Percentiles rank a stretch among this genome's conserved stretches.
Evolutionary conservation across 257 asterid genomes (phyloP).

Genomic region (Buddleja alternifolia): DNA sequence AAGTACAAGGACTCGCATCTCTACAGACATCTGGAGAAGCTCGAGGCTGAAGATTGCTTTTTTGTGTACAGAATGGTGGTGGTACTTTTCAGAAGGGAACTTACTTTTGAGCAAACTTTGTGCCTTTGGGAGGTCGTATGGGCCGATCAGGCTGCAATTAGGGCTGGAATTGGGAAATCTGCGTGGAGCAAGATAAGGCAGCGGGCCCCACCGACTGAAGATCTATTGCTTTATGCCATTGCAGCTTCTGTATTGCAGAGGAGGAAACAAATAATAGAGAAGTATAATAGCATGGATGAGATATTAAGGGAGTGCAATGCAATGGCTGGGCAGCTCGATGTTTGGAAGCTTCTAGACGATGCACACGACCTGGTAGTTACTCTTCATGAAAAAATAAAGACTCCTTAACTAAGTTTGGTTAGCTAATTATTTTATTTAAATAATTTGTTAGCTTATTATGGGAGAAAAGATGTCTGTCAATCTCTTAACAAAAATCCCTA

Average conservation of each 20-base stretch:
- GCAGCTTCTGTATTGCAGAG: constrained; percentile 93
- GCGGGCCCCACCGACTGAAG: constrained; percentile 89
- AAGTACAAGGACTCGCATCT: constrained; percentile 86
- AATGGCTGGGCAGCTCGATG: constrained; percentile 89
- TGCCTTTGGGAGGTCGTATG: constrained; percentile 97
- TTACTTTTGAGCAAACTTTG: constrained; percentile 79
- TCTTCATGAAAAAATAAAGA: constrained; percentile 74
- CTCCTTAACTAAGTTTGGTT: not conserved
- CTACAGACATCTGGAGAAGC: constrained; percentile 82
- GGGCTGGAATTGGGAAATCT: constrained; percentile 82
- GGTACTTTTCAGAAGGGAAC: constrained; percentile 83
- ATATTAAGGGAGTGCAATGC: constrained; percentile 83
- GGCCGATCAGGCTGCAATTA: constrained; percentile 94
- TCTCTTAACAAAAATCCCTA: no score
- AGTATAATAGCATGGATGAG: constrained; percentile 87
- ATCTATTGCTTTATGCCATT: constrained; percentile 80
- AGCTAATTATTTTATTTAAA: constrained; percentile 30
- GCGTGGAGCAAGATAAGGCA: constrained; percentile 82
- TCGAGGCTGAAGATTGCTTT: constrained; percentile 93
- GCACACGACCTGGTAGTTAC: constrained; percentile 83
- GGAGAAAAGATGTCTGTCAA: not conserved
- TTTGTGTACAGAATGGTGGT: constrained; percentile 96
- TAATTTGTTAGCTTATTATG: not conserved
- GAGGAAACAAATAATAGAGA: constrained; percentile 84
- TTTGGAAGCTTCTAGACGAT: constrained; percentile 90